Conservation (phyloP, 2,329 filamentous ascomycete species). For the Coniella lustricola region DNA sequence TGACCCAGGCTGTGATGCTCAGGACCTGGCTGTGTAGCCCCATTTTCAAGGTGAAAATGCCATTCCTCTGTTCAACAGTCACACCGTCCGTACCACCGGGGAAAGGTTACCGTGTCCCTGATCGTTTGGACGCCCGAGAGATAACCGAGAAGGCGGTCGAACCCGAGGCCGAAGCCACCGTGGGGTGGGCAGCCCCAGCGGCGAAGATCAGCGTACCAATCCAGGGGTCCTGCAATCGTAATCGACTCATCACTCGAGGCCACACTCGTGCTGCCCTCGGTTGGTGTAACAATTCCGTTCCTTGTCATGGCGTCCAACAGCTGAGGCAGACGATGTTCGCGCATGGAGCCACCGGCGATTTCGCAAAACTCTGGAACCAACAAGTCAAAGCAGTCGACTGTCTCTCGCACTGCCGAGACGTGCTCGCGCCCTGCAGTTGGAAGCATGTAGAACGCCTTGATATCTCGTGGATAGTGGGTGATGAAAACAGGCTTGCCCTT, state of each 20-base stretch:
- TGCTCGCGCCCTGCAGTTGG: background rate
- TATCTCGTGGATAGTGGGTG: constrained; percentile 79
- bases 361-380: constrained; percentile 81
- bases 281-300: constrained; percentile 51
- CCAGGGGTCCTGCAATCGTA: constrained; percentile 33
- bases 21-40: background rate
- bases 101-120: constrained; percentile 80
- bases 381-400: constrained; percentile 86
- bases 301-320: constrained; percentile 64
- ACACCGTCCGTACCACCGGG: constrained; percentile 61
- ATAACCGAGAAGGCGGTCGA: constrained; percentile 81
- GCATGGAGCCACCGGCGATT: constrained; percentile 80
- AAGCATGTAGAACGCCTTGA: constrained; percentile 76
- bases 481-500: constrained; percentile 71
- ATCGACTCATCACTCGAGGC: constrained; percentile 9
- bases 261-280: constrained; percentile 18
- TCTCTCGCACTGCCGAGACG: constrained; percentile 26
- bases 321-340: constrained; percentile 67
- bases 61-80: constrained; percentile 39
- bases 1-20: constrained; percentile 2
- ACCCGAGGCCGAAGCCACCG: constrained; percentile 84
- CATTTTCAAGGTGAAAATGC: background rate
- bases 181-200: constrained; percentile 89
- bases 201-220: constrained; percentile 85
- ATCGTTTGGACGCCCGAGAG: constrained; percentile 75